Evolutionary conservation across 2,329 filamentous ascomycete species (phyloP).

Genomic region (Cercospora sp.): DNA sequence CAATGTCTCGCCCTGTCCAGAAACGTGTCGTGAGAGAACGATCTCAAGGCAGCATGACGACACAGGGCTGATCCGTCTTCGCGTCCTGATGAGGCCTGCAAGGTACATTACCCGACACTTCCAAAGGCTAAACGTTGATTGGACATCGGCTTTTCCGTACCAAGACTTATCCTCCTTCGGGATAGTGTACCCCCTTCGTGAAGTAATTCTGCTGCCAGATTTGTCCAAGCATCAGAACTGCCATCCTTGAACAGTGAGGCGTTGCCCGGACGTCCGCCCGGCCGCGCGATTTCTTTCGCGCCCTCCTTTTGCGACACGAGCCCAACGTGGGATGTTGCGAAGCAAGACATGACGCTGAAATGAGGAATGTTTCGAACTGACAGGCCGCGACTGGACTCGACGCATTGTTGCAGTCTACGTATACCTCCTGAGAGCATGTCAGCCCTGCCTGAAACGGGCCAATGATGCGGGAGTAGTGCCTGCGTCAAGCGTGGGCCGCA

Average conservation of each 20-base stretch:
- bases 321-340: conserved; percentile 14
- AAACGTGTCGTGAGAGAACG: neutral
- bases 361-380: conserved; percentile 14
- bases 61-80: conserved; percentile 2
- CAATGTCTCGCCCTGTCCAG: conserved; percentile 4
- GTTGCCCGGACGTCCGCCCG: neutral
- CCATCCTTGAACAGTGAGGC: neutral
- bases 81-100: neutral
- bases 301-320: conserved; percentile 16
- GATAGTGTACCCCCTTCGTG: neutral
- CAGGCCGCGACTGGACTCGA: conserved; percentile 6
- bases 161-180: neutral
- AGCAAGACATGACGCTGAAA: conserved; percentile 10
- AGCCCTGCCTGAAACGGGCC: conserved; percentile 12
- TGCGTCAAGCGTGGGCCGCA: conserved; percentile 13
- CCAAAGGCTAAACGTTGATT: neutral
- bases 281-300: conserved; percentile 4
- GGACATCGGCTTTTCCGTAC: neutral
- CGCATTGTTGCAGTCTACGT: neutral
- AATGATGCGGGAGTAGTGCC: conserved; percentile 7
- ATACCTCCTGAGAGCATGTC: conserved; percentile 5
- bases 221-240: neutral
- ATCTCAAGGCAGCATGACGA: neutral
- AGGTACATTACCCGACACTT: neutral
- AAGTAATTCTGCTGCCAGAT: neutral